These are phyloP conservation scores for Davidsoniella australis DNA, from an alignment of 2,329 filamentous ascomycete species.

Conservation along the genomic window DNA sequence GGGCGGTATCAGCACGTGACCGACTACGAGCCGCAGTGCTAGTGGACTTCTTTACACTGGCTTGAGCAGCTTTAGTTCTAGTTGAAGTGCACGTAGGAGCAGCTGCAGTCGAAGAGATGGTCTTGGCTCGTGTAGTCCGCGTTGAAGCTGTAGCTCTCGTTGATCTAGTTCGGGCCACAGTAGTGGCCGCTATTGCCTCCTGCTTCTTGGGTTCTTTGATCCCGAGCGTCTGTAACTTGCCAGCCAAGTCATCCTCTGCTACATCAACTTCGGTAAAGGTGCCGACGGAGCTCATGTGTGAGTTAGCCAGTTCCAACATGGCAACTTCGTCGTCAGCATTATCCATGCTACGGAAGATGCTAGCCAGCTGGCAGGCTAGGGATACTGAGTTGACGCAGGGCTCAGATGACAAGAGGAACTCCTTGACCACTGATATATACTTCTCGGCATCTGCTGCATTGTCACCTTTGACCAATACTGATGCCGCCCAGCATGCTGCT, in stretches of 20 bases:
- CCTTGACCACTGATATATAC: conserved; percentile 7
- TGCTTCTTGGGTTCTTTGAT: conserved; percentile 16
- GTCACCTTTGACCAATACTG: conserved; percentile 39
- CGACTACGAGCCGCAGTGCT: not conserved
- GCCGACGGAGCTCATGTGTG: conserved; percentile 21
- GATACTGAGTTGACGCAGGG: conserved; percentile 12
- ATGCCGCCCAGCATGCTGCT: conserved; percentile 36
- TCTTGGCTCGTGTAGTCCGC: conserved; percentile 11
- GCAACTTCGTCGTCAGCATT: conserved; percentile 27
- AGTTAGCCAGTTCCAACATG: conserved; percentile 32
- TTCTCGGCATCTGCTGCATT: conserved; percentile 8
- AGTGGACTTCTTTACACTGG: not conserved
- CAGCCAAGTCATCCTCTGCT: conserved; percentile 13
- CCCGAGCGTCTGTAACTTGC: conserved; percentile 20
- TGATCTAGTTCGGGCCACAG: conserved; percentile 1
- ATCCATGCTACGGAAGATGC: conserved; percentile 34
- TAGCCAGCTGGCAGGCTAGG: conserved; percentile 38
- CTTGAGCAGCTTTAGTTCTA: not conserved
- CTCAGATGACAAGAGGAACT: conserved; percentile 1
- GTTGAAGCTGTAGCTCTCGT: conserved; percentile 16
- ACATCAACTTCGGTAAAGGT: not conserved
- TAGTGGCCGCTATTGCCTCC: not conserved
- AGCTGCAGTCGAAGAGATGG: conserved; percentile 4
- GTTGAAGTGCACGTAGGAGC: not conserved
- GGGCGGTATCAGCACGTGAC: not conserved